Percentiles rank a stretch among this genome's conserved stretches.
phyloP scores from a whole-genome alignment of 257 asterid genomes.

The Eucommia ulmoides region DNA sequence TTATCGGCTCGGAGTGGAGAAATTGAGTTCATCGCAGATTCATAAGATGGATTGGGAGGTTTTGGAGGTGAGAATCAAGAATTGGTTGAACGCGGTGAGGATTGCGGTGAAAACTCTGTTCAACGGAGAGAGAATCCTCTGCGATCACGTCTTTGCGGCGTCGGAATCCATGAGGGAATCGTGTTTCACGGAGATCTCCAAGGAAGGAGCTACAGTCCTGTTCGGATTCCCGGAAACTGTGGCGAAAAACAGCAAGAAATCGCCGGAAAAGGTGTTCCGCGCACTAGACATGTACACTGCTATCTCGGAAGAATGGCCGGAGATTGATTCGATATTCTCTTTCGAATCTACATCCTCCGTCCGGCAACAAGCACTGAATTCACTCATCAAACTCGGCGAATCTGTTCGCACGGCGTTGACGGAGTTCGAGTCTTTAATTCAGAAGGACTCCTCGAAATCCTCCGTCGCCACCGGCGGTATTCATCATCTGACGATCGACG shows the following conservation, averaged over 20 bases:
- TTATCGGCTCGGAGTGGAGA: not conserved
- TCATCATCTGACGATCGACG: conserved; percentile 44
- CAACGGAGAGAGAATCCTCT: not conserved
- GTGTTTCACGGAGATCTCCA: not conserved
- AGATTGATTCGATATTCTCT: not conserved
- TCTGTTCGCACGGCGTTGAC: not conserved
- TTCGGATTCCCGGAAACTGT: not conserved
- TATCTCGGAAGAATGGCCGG: not conserved
- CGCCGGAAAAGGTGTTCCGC: not conserved
- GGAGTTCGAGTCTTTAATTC: not conserved
- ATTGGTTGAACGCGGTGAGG: not conserved
- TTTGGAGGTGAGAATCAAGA: not conserved
- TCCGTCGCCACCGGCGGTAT: conserved; percentile 53
- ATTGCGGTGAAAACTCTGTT: not conserved
- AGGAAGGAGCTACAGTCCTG: not conserved
- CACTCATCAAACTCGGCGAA: not conserved
- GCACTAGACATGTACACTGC: not conserved
- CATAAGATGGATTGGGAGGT: not conserved
- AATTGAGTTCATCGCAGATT: not conserved
- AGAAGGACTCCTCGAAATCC: not conserved
- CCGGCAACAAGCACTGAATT: not conserved
- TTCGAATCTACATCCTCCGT: not conserved
- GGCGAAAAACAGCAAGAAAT: not conserved
- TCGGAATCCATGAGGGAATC: not conserved
- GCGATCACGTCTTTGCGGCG: not conserved